These are phyloP conservation scores for Tubosaeta sp. DNA, from an alignment of 768 basidiomycete genomes.

Conservation along the genomic window DNA sequence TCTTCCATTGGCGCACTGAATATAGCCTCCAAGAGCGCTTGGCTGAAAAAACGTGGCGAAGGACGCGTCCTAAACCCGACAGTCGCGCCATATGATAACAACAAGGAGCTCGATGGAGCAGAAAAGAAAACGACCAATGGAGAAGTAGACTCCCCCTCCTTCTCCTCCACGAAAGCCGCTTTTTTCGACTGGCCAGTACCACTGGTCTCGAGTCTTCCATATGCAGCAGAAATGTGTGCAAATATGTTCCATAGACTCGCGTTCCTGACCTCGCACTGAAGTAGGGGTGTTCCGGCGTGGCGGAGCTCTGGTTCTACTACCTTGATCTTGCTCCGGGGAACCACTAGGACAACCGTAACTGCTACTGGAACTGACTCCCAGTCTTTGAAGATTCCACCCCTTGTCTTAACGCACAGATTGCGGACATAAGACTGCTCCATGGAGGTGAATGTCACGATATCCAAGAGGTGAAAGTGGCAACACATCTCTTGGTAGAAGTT, in stretches of 20 bases:
- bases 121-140: constrained; percentile 26
- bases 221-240: constrained; percentile 16
- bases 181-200: constrained; percentile 17
- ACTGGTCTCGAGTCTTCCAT: constrained; percentile 15
- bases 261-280: constrained; percentile 23
- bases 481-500: constrained; percentile 46
- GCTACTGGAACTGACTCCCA: constrained; percentile 29
- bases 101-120: constrained; percentile 13
- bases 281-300: constrained; percentile 17
- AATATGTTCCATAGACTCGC: constrained; percentile 15
- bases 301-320: constrained; percentile 23
- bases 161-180: constrained; percentile 18
- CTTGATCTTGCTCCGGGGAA: constrained; percentile 28
- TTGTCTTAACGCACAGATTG: constrained; percentile 3
- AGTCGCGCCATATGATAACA: constrained; percentile 8
- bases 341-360: constrained; percentile 29
- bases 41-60: constrained; percentile 3
- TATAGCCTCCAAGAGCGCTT: constrained; percentile 11
- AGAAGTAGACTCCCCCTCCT: constrained; percentile 12
- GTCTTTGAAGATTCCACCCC: constrained; percentile 25
- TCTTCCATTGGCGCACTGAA: constrained; percentile 19
- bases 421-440: constrained; percentile 13
- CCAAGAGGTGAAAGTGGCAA: constrained; percentile 39
- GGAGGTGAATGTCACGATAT: constrained; percentile 31
- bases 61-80: constrained; percentile 21